Evolutionary conservation across 2,329 filamentous ascomycete genomes (phyloP).

Genomic region (Drechmeria coniospora): DNA sequence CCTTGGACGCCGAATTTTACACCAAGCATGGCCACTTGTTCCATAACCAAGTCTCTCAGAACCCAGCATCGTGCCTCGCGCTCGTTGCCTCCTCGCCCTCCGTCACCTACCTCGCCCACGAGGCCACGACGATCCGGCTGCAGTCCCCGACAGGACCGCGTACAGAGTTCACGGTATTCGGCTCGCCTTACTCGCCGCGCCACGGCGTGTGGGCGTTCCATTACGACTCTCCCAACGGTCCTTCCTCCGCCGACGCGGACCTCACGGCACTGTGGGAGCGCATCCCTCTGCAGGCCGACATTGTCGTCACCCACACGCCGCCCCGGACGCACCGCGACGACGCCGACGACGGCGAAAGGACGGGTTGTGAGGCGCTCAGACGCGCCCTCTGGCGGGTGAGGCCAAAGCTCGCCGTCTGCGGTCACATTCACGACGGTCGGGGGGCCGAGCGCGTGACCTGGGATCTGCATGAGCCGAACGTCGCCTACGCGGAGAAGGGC

Average conservation of each 20-base stretch:
- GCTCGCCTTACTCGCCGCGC: slow-evolving; percentile 50
- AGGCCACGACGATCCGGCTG: slow-evolving; percentile 37
- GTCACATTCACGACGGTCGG: slow-evolving; percentile 55
- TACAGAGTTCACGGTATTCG: slow-evolving; percentile 52
- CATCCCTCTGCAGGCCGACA: slow-evolving; percentile 46
- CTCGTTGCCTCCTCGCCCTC: slow-evolving; percentile 37
- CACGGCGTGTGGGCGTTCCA: slow-evolving; percentile 51
- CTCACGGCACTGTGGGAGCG: slow-evolving; percentile 42
- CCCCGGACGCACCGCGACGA: slow-evolving; percentile 44
- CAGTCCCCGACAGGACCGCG: slow-evolving; percentile 34
- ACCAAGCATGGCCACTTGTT: slow-evolving; percentile 33
- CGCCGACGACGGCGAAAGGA: slow-evolving; percentile 18
- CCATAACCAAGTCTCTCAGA: slow-evolving; percentile 40
- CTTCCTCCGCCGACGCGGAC: slow-evolving; percentile 3
- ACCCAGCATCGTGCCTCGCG: slow-evolving; percentile 33
- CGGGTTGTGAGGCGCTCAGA: slow-evolving; percentile 46
- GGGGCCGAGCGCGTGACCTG: slow-evolving; percentile 49
- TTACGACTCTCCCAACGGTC: slow-evolving; percentile 31
- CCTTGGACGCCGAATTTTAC: slow-evolving; percentile 51
- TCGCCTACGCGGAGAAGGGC: slow-evolving; percentile 27
- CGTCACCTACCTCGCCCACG: slow-evolving; percentile 51
- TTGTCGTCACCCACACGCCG: slow-evolving; percentile 59
- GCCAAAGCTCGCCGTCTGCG: slow-evolving; percentile 51
- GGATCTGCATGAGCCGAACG: slow-evolving; percentile 27
- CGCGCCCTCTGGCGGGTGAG: slow-evolving; percentile 42